Evolutionary conservation across 2,329 filamentous ascomycete species (phyloP), one percentile per base, ranked within the genome.

Genomic region (Aspergillus caelatus): DNA sequence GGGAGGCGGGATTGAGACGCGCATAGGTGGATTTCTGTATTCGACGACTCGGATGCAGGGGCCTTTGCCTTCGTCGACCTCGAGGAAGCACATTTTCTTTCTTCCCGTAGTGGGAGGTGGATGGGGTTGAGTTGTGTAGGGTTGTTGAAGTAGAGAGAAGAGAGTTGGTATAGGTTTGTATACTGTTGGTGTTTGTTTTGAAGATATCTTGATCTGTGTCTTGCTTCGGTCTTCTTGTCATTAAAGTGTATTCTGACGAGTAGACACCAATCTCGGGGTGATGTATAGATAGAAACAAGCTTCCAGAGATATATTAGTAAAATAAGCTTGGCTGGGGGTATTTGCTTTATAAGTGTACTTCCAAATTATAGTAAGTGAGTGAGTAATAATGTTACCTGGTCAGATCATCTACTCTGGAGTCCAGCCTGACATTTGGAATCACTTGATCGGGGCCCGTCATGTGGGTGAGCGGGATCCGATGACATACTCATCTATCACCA

Each of bases 61-160:
- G 8, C 26, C 39, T 26, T 64, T 55, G 21, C 60, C 61, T n/a
- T 67, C 62, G 36, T 66, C 61, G 45, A 62, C 21, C 46, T 70
- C 63, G 54, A 65, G 39, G 57, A 70, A 68, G 54, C 68, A 69
- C 68, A 70, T 70, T 21, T 56, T 36, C 41, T 36, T 61, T 30
- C 19, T 19, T 48, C 16, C n/a, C 9, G 45, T 3, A 4, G 11
- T 48, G 23, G 21, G 43, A 46, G 21, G 21, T 26, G 6, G n/a
- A 12, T 23, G 43, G 43, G 10, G 34, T 16, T 34, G 32, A 46
- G 11, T 46, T 2, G 19, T 36, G 34, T 36, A 36, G 5, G 34
- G 14, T 9, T 41, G 16, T n/a, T 9, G 16, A 41, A 1, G 16
- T 9, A 41, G 3, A 41, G 12, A 5, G 2, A n/a, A 41, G 39